These are phyloP conservation scores for Colletotrichum sublineola DNA, from an alignment of 2,329 filamentous ascomycete genomes.

Conservation along the genomic window DNA sequence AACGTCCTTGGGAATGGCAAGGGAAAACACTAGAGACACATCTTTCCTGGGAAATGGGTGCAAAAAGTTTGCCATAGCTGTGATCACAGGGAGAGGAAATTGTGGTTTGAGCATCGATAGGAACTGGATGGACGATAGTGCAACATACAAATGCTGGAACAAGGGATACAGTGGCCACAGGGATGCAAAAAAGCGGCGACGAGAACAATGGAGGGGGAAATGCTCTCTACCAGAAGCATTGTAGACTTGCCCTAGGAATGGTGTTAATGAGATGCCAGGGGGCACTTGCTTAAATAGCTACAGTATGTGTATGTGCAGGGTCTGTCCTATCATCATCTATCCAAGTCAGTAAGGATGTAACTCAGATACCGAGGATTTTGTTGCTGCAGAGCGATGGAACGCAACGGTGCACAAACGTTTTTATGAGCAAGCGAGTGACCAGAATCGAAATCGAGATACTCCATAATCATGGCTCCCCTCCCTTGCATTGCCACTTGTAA, in stretches of 20 bases:
- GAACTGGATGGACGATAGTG: not conserved
- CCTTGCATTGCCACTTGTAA: not conserved
- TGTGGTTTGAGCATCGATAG: rapidly evolving
- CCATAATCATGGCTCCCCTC: not conserved
- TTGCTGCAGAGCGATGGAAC: not conserved
- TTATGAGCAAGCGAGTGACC: not conserved
- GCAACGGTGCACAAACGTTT: not conserved
- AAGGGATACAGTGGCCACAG: not conserved
- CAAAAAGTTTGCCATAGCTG: not conserved
- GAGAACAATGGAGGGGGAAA: not conserved
- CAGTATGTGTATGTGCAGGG: not conserved
- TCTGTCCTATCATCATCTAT: not conserved
- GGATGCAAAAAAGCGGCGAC: not conserved
- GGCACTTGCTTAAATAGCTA: not conserved
- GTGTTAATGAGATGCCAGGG: not conserved
- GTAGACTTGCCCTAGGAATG: not conserved
- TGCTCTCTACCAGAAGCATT: not conserved
- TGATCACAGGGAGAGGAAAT: not conserved
- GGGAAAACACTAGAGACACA: not conserved
- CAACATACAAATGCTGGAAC: not conserved
- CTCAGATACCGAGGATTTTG: not conserved
- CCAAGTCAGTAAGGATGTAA: not conserved
- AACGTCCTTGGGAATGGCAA: not conserved
- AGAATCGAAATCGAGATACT: not conserved
- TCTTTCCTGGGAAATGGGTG: not conserved